phyloP scores from a whole-genome alignment of 331 rosid species.

The Pyrus hybrid region DNA sequence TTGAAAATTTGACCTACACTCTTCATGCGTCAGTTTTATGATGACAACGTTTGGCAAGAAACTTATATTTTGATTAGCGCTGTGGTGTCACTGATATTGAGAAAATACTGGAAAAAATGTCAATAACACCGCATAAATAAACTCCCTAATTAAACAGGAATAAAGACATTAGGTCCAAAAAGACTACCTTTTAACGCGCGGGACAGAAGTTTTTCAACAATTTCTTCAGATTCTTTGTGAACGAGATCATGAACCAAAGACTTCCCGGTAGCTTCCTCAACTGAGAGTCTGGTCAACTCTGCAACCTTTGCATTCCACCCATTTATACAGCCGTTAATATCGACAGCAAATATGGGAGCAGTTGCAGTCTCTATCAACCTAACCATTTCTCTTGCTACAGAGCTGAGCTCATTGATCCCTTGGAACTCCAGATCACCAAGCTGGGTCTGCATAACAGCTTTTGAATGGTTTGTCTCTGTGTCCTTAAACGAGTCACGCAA shows the following conservation, averaged over 20 bases:
- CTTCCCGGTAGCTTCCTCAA: conserved; percentile 91
- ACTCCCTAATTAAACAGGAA: neutral
- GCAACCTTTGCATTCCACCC: conserved; percentile 97
- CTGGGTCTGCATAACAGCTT: conserved; percentile 53
- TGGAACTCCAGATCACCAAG: conserved; percentile 51
- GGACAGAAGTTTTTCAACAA: conserved; percentile 57
- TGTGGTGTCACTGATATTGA: neutral
- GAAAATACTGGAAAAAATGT: conserved; percentile 2
- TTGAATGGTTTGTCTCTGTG: conserved; percentile 50
- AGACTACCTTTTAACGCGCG: conserved; percentile 73
- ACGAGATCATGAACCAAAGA: conserved; percentile 78
- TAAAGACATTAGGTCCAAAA: conserved; percentile 14
- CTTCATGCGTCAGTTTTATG: neutral
- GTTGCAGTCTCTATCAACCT: conserved; percentile 98
- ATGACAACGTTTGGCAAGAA: neutral
- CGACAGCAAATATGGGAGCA: conserved; percentile 95
- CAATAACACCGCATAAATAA: conserved; percentile 9
- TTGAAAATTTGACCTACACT: neutral
- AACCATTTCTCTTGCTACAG: conserved; percentile 98
- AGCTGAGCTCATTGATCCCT: conserved; percentile 87
- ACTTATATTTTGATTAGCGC: neutral
- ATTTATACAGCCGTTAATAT: conserved; percentile 71
- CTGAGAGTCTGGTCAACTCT: conserved; percentile 85
- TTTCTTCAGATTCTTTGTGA: conserved; percentile 67
- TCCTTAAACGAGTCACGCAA: conserved; percentile 80